phyloP scores from a whole-genome alignment of 139 green algal species.

The Tetradesmus obliquus region DNA sequence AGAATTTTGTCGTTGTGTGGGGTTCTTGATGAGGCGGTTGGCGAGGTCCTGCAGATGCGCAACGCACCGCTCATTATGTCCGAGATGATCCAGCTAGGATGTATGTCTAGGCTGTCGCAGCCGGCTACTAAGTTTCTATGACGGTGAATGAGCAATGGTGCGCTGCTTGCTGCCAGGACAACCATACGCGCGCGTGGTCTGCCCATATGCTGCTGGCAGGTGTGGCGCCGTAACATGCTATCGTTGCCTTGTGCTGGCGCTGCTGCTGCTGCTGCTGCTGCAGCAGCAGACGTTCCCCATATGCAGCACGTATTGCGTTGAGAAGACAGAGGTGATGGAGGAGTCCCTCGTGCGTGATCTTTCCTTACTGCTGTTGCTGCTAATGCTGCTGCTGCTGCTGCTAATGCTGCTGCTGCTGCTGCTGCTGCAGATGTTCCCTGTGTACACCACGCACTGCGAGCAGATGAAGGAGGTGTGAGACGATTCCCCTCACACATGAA shows the following conservation, averaged over 20 bases:
- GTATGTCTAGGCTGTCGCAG: not conserved
- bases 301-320: too few species aligned
- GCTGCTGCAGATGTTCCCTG: not conserved
- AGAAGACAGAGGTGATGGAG: not conserved
- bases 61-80: slow-evolving; percentile 7
- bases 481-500: too few species aligned
- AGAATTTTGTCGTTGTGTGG: not conserved
- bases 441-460: not conserved
- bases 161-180: not conserved
- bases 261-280: too few species aligned
- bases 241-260: too few species aligned
- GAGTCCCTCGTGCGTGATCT: too few species aligned
- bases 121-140: not conserved
- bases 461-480: too few species aligned
- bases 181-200: too few species aligned
- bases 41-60: not conserved
- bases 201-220: too few species aligned
- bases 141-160: not conserved
- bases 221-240: too few species aligned
- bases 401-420: not conserved
- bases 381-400: not conserved
- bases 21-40: not conserved
- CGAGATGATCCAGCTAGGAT: not conserved
- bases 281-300: too few species aligned
- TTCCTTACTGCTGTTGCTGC: not conserved